A percentile compares a stretch with the other conserved stretches of the same genome.
These are phyloP conservation scores for Hydnum rufescens DNA, from an alignment of 768 basidiomycete species.

Conservation along the genomic window DNA sequence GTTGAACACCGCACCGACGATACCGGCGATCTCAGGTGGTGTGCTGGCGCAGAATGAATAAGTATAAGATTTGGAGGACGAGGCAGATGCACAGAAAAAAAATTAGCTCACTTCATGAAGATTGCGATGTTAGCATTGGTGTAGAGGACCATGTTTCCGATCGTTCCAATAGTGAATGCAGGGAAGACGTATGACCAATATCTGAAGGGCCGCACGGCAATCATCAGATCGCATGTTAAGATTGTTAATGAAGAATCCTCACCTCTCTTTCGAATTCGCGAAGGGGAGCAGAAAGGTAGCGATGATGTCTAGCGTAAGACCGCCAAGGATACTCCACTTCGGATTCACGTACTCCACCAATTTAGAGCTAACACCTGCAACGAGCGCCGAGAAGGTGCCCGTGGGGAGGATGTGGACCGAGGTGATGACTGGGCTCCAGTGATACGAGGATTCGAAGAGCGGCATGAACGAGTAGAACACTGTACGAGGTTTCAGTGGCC, in stretches of 20 bases:
- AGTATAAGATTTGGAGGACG: background rate
- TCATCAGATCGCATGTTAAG: no score
- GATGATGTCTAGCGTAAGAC: constrained; percentile 21
- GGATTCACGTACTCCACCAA: background rate
- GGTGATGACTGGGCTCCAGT: constrained; percentile 24
- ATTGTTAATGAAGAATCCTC: constrained; percentile 29
- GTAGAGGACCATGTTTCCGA: background rate
- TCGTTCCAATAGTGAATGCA: constrained; percentile 18
- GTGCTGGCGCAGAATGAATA: constrained; percentile 11
- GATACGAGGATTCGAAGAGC: constrained; percentile 25
- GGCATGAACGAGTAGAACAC: constrained; percentile 18
- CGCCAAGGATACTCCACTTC: constrained; percentile 30
- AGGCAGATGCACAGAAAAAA: background rate
- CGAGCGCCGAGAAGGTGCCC: constrained; percentile 5
- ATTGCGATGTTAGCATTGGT: constrained; percentile 26
- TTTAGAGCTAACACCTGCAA: background rate
- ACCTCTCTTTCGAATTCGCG: constrained; percentile 20
- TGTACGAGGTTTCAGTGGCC: no score
- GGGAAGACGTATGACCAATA: constrained; percentile 34
- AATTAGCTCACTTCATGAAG: constrained; percentile 19
- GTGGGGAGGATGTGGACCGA: constrained; percentile 19
- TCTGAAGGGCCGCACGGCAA: no score
- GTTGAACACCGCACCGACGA: constrained; percentile 36
- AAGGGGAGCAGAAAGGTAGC: constrained; percentile 27
- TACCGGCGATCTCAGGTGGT: constrained; percentile 31